These are phyloP conservation scores for Metarhizium album DNA, from an alignment of 2,329 filamentous ascomycete genomes.

Conservation along the genomic window DNA sequence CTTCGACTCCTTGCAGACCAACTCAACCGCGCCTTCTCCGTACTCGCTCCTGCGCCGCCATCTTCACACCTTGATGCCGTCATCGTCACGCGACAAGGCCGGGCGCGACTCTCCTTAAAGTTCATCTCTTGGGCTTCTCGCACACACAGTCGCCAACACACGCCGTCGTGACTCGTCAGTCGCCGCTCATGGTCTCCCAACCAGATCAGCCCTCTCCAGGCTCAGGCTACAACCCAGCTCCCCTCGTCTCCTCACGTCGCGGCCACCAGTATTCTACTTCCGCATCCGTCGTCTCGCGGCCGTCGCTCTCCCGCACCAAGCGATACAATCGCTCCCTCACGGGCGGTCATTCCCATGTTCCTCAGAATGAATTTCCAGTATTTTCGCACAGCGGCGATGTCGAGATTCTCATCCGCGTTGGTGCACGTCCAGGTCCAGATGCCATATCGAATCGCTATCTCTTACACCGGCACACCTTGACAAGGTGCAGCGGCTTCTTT, in stretches of 20 bases:
- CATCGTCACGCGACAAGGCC: background rate
- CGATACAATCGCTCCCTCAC: constrained; percentile 75
- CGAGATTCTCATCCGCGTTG: constrained; percentile 67
- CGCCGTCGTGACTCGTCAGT: background rate
- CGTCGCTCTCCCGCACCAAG: constrained; percentile 47
- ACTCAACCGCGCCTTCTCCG: no score
- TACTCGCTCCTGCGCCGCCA: background rate
- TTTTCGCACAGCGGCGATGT: constrained; percentile 88
- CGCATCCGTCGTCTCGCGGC: constrained; percentile 51
- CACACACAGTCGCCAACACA: background rate
- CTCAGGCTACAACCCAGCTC: constrained; percentile 2
- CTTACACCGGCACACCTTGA: constrained; percentile 75
- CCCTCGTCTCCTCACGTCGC: constrained; percentile 1
- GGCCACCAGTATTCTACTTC: constrained; percentile 21
- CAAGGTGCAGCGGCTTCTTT: constrained; percentile 89
- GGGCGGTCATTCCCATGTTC: constrained; percentile 55
- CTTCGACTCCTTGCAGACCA: no score
- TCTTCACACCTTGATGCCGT: background rate
- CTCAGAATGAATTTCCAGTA: constrained; percentile 85
- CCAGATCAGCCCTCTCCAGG: constrained; percentile 30
- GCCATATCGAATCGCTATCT: constrained; percentile 65
- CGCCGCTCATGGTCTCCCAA: constrained; percentile 50
- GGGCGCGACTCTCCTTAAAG: background rate
- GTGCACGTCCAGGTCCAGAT: constrained; percentile 43
- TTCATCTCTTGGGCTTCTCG: background rate